phyloP scores from a whole-genome alignment of 257 asterid species.

The Solanum rostratum region DNA sequence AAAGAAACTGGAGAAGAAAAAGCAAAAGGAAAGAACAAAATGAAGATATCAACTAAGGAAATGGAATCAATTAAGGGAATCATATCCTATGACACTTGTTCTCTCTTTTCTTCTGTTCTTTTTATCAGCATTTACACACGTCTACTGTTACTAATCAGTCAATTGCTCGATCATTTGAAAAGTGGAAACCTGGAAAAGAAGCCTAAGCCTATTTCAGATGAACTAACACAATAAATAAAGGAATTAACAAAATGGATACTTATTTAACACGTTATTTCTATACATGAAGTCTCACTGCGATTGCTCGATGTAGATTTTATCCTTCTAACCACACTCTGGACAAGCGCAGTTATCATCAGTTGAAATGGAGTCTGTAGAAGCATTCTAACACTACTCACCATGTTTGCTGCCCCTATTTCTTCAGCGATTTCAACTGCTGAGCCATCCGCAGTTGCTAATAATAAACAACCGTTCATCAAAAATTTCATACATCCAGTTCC shows the following conservation, averaged over 20 bases:
- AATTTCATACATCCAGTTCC: constrained; percentile 49
- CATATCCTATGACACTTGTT: not conserved
- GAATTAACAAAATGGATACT: not conserved
- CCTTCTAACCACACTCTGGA: not conserved
- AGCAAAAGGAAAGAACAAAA: not conserved
- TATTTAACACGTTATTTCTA: not conserved
- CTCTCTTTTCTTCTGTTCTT: not conserved
- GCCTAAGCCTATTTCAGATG: not conserved
- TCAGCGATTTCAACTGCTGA: constrained; percentile 34
- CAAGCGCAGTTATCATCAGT: not conserved
- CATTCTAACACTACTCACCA: constrained; percentile 13
- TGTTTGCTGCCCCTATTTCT: constrained; percentile 43
- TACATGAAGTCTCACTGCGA: not conserved
- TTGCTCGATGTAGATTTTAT: not conserved
- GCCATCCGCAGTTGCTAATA: constrained; percentile 46
- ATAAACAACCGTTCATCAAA: constrained; percentile 44
- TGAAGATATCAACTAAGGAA: not conserved
- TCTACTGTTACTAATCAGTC: not conserved
- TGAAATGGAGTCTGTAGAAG: not conserved
- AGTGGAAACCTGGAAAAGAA: not conserved
- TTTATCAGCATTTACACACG: not conserved
- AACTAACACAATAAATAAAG: not conserved
- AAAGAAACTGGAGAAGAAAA: constrained; percentile 24
- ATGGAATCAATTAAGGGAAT: not conserved
- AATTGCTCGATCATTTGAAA: not conserved